Evolutionary conservation across 176 grass and related monocot species (phyloP).

Genomic region (Typha latifolia): DNA sequence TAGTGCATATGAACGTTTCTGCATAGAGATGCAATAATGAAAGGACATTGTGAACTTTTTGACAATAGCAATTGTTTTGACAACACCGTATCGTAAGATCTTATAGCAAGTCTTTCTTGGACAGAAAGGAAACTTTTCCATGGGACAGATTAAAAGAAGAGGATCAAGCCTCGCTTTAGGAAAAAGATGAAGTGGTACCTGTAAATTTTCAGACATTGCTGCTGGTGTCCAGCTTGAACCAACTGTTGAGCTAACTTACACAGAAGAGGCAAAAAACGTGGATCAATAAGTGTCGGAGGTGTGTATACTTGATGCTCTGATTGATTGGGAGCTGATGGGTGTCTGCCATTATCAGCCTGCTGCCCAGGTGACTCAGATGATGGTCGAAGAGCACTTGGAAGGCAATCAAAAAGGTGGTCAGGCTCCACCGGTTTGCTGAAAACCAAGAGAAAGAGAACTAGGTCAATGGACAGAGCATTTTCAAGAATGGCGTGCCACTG

Average conservation of each 20-base stretch:
- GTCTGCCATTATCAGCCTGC: slow-evolving; percentile 46
- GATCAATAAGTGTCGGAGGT: slow-evolving; percentile 79
- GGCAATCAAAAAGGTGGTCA: slow-evolving; percentile 82
- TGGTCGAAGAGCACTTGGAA: slow-evolving; percentile 70
- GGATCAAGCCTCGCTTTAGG: neutral
- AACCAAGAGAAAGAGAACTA: slow-evolving; percentile 6
- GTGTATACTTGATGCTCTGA: slow-evolving; percentile 50
- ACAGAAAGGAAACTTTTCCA: neutral
- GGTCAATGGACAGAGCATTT: neutral
- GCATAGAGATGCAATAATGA: neutral
- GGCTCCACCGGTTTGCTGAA: slow-evolving; percentile 88
- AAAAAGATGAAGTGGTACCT: slow-evolving; percentile 34
- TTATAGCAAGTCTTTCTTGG: neutral
- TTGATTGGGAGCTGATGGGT: slow-evolving; percentile 18
- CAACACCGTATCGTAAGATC: neutral
- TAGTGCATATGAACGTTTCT: neutral
- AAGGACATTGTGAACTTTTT: neutral
- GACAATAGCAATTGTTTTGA: neutral
- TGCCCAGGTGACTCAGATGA: slow-evolving; percentile 43
- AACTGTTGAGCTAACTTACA: slow-evolving; percentile 81
- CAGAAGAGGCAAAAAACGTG: slow-evolving; percentile 70
- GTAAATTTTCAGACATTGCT: slow-evolving; percentile 80
- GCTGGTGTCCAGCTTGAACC: slow-evolving; percentile 79
- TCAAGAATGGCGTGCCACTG: no score
- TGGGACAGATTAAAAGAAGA: slow-evolving; percentile 1